Percentiles rank a stretch among this genome's conserved stretches.
phyloP scores from a whole-genome alignment of 2,329 filamentous ascomycete genomes.

The Aspergillus sp. region DNA sequence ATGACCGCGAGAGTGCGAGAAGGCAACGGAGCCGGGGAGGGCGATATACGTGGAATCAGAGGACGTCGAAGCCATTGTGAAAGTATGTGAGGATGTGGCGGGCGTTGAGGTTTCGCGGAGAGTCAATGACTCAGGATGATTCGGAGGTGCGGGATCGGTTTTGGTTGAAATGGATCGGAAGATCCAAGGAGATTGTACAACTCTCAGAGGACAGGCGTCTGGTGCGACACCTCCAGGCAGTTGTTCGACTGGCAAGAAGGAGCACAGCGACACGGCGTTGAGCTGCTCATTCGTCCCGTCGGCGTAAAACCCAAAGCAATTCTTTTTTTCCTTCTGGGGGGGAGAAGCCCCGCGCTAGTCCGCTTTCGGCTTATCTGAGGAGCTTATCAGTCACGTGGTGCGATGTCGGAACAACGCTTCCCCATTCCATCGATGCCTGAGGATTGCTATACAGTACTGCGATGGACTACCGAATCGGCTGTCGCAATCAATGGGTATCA shows the following conservation, averaged over 20 bases:
- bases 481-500: neutral
- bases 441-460: neutral
- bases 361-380: slow-evolving; percentile 23
- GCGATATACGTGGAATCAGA: slow-evolving; percentile 33
- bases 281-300: slow-evolving; percentile 17
- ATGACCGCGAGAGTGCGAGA: slow-evolving; percentile 45
- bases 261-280: slow-evolving; percentile 17
- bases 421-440: slow-evolving; percentile 6
- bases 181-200: slow-evolving; percentile 10
- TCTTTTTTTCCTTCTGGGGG: slow-evolving; percentile 14
- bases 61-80: slow-evolving; percentile 28
- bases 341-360: slow-evolving; percentile 26
- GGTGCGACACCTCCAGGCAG: slow-evolving; percentile 19
- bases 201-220: slow-evolving; percentile 13
- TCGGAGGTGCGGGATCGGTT: slow-evolving; percentile 2
- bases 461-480: no score
- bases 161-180: neutral
- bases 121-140: slow-evolving; percentile 5
- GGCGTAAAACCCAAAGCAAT: slow-evolving; percentile 15
- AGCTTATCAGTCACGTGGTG: slow-evolving; percentile 24
- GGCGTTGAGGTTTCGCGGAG: slow-evolving; percentile 5
- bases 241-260: slow-evolving; percentile 16
- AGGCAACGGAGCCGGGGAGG: slow-evolving; percentile 44
- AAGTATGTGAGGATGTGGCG: slow-evolving; percentile 10
- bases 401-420: slow-evolving; percentile 1